These are phyloP conservation scores for Leptographium galeiforme DNA, from an alignment of 2,329 filamentous ascomycete species.

Conservation along the genomic window DNA sequence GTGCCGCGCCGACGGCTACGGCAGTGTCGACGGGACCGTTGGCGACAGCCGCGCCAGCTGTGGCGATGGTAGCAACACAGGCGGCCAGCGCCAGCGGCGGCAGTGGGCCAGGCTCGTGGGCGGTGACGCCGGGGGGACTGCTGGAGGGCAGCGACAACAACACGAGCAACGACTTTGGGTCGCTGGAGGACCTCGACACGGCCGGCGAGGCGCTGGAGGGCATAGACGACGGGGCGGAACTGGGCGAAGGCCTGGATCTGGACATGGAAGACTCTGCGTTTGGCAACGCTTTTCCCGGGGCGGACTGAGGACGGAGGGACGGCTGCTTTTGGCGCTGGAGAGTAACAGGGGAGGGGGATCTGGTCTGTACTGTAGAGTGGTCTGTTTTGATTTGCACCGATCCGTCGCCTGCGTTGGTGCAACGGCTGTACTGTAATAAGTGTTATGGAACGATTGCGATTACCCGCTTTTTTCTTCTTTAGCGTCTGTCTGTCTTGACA, in stretches of 20 bases:
- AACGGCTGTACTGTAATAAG: no score
- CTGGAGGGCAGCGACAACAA: slow-evolving; percentile 25
- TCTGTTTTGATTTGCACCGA: neutral
- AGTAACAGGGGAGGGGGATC: neutral
- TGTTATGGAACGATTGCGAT: no score
- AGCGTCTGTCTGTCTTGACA: no score
- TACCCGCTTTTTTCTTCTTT: no score
- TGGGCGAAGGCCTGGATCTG: slow-evolving; percentile 55
- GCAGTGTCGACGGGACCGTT: neutral
- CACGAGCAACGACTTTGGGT: slow-evolving; percentile 44
- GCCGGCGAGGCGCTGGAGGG: slow-evolving; percentile 56
- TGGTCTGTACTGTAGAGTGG: neutral
- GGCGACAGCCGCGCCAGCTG: neutral
- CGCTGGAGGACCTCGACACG: slow-evolving; percentile 53
- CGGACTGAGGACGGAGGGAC: neutral
- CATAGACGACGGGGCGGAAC: slow-evolving; percentile 49
- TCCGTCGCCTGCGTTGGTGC: no score
- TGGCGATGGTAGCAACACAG: neutral
- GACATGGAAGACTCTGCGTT: slow-evolving; percentile 72
- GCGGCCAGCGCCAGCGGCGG: neutral
- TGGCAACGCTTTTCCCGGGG: slow-evolving; percentile 65
- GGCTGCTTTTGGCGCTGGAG: neutral
- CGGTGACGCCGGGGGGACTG: slow-evolving; percentile 25
- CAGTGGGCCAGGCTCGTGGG: slow-evolving; percentile 27
- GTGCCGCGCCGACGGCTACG: neutral